A percentile compares a stretch with the other conserved stretches of the same genome.
phyloP scores from a whole-genome alignment of 352 stramenopile species.

The Pythium aristosporum region DNA sequence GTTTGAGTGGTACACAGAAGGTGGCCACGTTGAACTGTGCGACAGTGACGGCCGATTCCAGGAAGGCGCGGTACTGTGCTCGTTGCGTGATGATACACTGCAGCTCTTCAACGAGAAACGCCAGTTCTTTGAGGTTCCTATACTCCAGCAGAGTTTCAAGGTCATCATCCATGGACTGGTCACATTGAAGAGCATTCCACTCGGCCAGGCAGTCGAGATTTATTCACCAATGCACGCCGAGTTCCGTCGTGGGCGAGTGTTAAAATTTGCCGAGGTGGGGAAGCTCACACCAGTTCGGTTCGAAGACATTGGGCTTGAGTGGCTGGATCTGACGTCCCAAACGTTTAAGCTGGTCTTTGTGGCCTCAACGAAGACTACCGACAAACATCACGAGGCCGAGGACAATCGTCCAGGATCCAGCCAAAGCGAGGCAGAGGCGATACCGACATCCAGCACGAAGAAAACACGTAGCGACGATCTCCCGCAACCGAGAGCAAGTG shows the following conservation, averaged over 20 bases:
- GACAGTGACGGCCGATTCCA: slow-evolving; percentile 33
- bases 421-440: background rate
- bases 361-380: background rate
- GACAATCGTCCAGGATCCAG: background rate
- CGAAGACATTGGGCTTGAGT: slow-evolving; percentile 34
- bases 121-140: slow-evolving; percentile 51
- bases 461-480: background rate
- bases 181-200: slow-evolving; percentile 41
- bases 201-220: slow-evolving; percentile 48
- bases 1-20: slow-evolving; percentile 62
- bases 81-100: slow-evolving; percentile 33
- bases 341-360: slow-evolving; percentile 63
- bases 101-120: slow-evolving; percentile 55
- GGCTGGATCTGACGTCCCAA: slow-evolving; percentile 51
- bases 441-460: background rate
- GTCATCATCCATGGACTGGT: slow-evolving; percentile 52
- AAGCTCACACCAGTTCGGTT: slow-evolving; percentile 46
- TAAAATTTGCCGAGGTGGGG: slow-evolving; percentile 42
- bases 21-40: slow-evolving; percentile 49
- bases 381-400: background rate
- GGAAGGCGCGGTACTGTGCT: slow-evolving; percentile 53
- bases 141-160: slow-evolving; percentile 42
- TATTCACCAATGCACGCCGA: slow-evolving; percentile 51
- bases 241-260: slow-evolving; percentile 36
- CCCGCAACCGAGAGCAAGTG: background rate